phyloP scores from a whole-genome alignment of 148 eudicot genomes.

The Silene latifolia region DNA sequence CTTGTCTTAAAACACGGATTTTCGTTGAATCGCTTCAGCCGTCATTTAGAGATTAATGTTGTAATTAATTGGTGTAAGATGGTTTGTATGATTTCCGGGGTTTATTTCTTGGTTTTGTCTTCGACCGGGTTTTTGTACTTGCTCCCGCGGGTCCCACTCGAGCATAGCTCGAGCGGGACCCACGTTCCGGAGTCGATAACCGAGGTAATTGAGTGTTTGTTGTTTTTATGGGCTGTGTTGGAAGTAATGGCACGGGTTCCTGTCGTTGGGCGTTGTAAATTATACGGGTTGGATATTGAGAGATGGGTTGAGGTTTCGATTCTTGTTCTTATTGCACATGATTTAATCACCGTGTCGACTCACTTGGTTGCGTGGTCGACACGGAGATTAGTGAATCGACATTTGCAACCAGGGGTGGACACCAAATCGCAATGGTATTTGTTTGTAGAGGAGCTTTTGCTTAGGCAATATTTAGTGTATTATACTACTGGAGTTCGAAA shows the following conservation, averaged over 20 bases:
- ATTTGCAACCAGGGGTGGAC: conserved; percentile 6
- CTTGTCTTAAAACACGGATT: neutral
- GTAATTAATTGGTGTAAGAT: neutral
- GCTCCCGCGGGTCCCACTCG: conserved; percentile 11
- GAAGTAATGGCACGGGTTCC: neutral
- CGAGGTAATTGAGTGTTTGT: neutral
- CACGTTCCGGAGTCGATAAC: conserved; percentile 3
- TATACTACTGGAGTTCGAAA: neutral
- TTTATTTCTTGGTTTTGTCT: neutral
- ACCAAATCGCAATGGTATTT: conserved; percentile 2
- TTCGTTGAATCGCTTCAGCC: neutral
- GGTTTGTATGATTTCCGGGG: conserved; percentile 8
- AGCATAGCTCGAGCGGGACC: conserved; percentile 3
- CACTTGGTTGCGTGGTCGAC: conserved; percentile 7
- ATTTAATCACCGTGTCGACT: conserved; percentile 2
- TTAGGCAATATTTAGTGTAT: conserved; percentile 3
- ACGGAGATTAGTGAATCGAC: neutral
- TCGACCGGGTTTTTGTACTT: neutral
- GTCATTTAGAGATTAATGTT: neutral
- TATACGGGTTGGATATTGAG: neutral
- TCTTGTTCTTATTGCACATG: neutral
- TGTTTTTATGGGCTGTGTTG: neutral
- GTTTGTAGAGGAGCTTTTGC: neutral
- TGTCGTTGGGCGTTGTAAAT: neutral
- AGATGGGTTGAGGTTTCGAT: neutral